Conservation (phyloP, 163 green algal species). For the Picocystis sp. region DNA sequence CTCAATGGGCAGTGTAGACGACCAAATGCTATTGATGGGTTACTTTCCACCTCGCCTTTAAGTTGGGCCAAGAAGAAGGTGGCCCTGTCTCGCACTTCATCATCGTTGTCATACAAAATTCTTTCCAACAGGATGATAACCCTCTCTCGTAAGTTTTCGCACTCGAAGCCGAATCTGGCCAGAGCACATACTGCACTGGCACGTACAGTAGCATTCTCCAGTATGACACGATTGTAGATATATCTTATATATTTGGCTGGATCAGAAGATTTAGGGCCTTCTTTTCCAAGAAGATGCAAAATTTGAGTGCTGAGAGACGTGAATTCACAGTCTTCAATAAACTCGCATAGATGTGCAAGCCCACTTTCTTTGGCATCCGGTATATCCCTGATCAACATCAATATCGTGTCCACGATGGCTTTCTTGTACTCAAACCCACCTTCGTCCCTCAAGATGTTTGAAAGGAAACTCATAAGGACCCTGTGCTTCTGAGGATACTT, state of each 20-base stretch:
- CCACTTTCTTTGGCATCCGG: slow-evolving; percentile 91
- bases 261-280: slow-evolving; percentile 78
- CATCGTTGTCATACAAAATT: slow-evolving; percentile 84
- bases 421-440: slow-evolving; percentile 98
- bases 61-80: slow-evolving; percentile 77
- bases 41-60: slow-evolving; percentile 25
- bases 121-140: slow-evolving; percentile 73
- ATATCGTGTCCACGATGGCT: slow-evolving; percentile 75
- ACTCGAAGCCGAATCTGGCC: slow-evolving; percentile 60
- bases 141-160: slow-evolving; percentile 38
- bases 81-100: slow-evolving; percentile 65
- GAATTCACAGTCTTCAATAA: slow-evolving; percentile 99
- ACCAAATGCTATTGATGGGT: slow-evolving; percentile 15
- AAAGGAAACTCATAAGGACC: slow-evolving; percentile 91
- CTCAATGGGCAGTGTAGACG: slow-evolving; percentile 39
- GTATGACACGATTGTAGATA: slow-evolving; percentile 98
- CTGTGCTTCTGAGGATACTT: slow-evolving; percentile 97
- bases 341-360: slow-evolving; percentile 90
- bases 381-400: slow-evolving; percentile 63
- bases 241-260: slow-evolving; percentile 90
- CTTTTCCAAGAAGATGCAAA: slow-evolving; percentile 78
- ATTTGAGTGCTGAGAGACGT: slow-evolving; percentile 88
- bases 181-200: slow-evolving; percentile 77
- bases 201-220: slow-evolving; percentile 95
- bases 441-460: slow-evolving; percentile 83